A percentile compares a stretch with the other conserved stretches of the same genome.
phyloP scores from a whole-genome alignment of 306 rosid genomes.

The Crataegus laevigata region DNA sequence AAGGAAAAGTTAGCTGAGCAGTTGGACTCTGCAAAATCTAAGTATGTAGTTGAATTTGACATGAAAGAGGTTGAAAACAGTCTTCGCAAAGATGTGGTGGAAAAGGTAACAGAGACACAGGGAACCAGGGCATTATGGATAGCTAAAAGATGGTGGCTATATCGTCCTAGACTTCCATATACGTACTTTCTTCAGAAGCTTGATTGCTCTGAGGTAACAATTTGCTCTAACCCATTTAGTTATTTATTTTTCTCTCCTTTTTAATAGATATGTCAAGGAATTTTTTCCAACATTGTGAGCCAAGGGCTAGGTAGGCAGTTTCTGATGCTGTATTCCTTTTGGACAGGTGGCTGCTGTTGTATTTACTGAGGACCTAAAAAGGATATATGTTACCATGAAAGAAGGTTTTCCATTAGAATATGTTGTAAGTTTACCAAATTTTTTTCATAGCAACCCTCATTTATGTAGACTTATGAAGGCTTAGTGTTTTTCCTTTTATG shows the following conservation, averaged over 20 bases:
- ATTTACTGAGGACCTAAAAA: conserved; percentile 77
- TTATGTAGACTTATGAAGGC: conserved; percentile 11
- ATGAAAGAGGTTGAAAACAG: conserved; percentile 97
- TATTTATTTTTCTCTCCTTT: conserved; percentile 9
- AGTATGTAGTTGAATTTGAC: conserved; percentile 84
- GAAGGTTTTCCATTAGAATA: conserved; percentile 94
- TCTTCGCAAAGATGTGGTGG: conserved; percentile 83
- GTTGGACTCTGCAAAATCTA: conserved; percentile 54
- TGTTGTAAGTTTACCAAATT: conserved; percentile 51
- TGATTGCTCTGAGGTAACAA: conserved; percentile 78
- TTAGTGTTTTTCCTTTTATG: conserved; percentile 22
- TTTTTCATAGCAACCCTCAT: conserved; percentile 13
- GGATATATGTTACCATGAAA: conserved; percentile 84
- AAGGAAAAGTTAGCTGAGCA: conserved; percentile 56
- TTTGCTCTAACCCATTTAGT: background rate
- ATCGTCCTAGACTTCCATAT: conserved; percentile 92
- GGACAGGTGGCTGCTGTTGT: conserved; percentile 91
- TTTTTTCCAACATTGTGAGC: background rate
- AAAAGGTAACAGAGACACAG: conserved; percentile 44
- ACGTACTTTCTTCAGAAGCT: conserved; percentile 82
- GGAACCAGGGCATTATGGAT: conserved; percentile 85
- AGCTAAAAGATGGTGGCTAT: conserved; percentile 94
- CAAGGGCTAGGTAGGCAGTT: conserved; percentile 6
- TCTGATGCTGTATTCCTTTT: conserved; percentile 32
- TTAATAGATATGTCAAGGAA: background rate